Evolutionary conservation across 345 rosid genomes (phyloP), one percentile per base, ranked within the genome.

Genomic region (Arabidopsis suecica): DNA sequence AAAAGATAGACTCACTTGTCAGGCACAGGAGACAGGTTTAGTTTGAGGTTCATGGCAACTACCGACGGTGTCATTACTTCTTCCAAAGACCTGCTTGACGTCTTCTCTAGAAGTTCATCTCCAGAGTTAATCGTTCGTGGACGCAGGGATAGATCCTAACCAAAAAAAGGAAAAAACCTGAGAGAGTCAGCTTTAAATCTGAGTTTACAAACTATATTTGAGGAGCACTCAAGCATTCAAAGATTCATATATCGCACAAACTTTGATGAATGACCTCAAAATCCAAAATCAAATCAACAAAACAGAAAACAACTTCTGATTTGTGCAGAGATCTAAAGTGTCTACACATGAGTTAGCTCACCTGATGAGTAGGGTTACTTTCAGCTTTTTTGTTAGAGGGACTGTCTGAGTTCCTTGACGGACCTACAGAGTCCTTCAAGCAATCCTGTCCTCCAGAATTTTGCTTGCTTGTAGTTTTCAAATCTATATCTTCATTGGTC

Each of bases 41-140:
- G 77, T 84, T 88, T 90, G 72, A 91, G 84, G 78, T 88, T 90
- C 91, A 79, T 82, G 61, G 91, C 84, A 71, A 82, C 84, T 33
- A 83, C 45, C 2, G 99, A 86, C 14, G 97, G 99, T 32, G 90
- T 87, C 68, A 86, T 68, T 67, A 81, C 87, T 84, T 88, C 94
- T 71, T 94, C 91, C 68, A 77, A 20, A 22, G 87, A 83, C 64
- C 86, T 84, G 59, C 67, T 77, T 23, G 90, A 84, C 8, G 47
- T 71, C 74, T 88, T 89, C 74, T 84, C 83, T 61, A 55, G 57
- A 41, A 75, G 50, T 48, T 85, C 87, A 69, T 84, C 89, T 71
- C 81, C 80, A 25, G 79, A 78, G 71, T 78, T 80, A 57, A 77
- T 77, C 38, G 76, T 73, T 83, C 85, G 88, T 11, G 83, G 83